Percentiles rank a stretch among this genome's conserved stretches.
These are phyloP conservation scores for Proliferodiscus dingleyae DNA, from an alignment of 2,329 filamentous ascomycete genomes.

Conservation along the genomic window DNA sequence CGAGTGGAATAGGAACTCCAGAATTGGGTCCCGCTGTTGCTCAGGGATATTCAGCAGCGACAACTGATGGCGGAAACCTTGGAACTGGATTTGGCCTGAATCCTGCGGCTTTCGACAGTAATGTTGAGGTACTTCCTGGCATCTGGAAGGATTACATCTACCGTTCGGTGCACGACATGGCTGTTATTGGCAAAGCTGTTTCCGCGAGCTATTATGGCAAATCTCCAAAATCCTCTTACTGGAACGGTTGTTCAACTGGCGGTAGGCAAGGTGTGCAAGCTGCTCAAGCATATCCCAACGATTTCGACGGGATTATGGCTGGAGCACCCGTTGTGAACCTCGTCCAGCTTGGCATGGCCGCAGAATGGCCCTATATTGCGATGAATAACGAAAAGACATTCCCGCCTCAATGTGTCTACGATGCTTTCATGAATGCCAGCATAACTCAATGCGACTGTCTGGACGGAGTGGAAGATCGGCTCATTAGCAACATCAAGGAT, in stretches of 20 bases:
- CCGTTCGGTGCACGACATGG: constrained; percentile 32
- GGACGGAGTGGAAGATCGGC: constrained; percentile 18
- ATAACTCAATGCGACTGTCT: constrained; percentile 13
- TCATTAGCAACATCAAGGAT: constrained; percentile 6
- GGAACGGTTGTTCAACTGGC: constrained; percentile 35
- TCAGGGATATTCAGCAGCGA: constrained; percentile 25
- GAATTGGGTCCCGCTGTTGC: constrained; percentile 24
- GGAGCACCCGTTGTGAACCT: constrained; percentile 35
- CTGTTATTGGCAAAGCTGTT: constrained; percentile 32
- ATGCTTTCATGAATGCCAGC: constrained; percentile 8
- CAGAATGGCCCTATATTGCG: constrained; percentile 13
- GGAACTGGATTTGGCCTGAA: background rate
- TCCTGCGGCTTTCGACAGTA: background rate
- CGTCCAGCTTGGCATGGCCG: constrained; percentile 1
- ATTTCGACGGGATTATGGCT: constrained; percentile 38
- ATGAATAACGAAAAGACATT: constrained; percentile 11
- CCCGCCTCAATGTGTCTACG: constrained; percentile 12
- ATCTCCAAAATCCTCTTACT: constrained; percentile 34
- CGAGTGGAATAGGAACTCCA: constrained; percentile 21
- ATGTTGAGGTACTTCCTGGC: background rate
- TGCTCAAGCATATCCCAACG: constrained; percentile 34
- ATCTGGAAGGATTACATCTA: constrained; percentile 27
- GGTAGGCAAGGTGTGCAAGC: constrained; percentile 35
- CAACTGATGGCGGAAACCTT: constrained; percentile 26
- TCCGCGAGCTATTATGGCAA: constrained; percentile 32